Percentiles rank a stretch among this genome's conserved stretches.
Conservation (phyloP, 2,329 filamentous ascomycete species). For the Neobulgaria alba region DNA sequence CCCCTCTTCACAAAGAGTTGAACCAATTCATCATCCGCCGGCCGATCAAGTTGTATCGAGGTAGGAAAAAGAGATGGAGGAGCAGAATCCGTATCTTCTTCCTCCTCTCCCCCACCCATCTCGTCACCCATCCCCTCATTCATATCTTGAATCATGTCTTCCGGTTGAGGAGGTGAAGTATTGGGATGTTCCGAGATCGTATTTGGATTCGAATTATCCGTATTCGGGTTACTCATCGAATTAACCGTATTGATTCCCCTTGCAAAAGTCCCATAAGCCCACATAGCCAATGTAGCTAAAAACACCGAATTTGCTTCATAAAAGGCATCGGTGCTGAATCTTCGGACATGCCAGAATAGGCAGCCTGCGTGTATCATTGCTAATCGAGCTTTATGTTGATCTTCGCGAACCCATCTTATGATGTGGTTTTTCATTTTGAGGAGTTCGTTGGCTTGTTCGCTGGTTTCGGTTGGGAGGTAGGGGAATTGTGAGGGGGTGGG, state of each 20-base stretch:
- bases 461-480: too few species aligned
- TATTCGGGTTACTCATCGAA: background rate
- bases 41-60: constrained; percentile 45
- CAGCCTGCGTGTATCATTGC: constrained; percentile 45
- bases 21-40: constrained; percentile 48
- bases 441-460: background rate
- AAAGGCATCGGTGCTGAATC: constrained; percentile 39
- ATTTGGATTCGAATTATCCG: background rate
- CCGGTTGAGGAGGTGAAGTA: background rate
- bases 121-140: background rate
- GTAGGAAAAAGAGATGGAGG: constrained; percentile 27
- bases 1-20: constrained; percentile 46
- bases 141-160: background rate
- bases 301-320: constrained; percentile 38
- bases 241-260: too few species aligned
- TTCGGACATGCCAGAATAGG: constrained; percentile 42
- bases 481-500: too few species aligned
- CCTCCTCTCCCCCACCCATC: background rate
- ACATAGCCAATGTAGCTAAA: constrained; percentile 38
- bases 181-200: background rate
- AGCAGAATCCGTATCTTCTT: constrained; percentile 7
- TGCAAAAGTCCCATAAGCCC: constrained; percentile 32
- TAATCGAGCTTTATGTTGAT: constrained; percentile 48
- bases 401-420: constrained; percentile 39
- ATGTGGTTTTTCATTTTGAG: constrained; percentile 30